phyloP scores from a whole-genome alignment of 352 stramenopile genomes.

The Pythium rhizo-oryzae region DNA sequence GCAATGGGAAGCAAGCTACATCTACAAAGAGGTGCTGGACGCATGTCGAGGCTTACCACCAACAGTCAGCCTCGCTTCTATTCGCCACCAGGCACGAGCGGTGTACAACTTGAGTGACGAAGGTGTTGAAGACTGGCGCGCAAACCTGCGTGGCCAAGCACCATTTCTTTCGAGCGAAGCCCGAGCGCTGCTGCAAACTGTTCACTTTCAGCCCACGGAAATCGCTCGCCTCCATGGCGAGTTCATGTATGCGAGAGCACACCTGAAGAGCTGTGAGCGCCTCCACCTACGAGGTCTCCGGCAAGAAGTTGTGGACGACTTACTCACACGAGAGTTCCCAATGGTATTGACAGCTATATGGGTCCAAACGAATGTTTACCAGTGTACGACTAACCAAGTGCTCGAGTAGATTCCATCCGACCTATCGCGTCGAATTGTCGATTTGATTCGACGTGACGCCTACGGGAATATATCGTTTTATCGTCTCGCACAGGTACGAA shows the following conservation, averaged over 20 bases:
- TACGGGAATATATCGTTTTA: slow-evolving; percentile 70
- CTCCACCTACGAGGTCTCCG: slow-evolving; percentile 53
- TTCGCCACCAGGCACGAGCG: slow-evolving; percentile 43
- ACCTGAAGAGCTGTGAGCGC: slow-evolving; percentile 44
- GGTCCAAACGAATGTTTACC: too few relatives aligned
- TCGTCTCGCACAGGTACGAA: slow-evolving; percentile 55
- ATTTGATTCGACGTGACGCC: slow-evolving; percentile 51
- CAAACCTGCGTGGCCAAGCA: slow-evolving; percentile 44
- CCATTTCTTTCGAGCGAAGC: slow-evolving; percentile 57
- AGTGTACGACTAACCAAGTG: too few relatives aligned
- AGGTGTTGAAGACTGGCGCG: slow-evolving; percentile 61
- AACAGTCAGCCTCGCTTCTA: slow-evolving; percentile 32
- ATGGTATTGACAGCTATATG: too few relatives aligned
- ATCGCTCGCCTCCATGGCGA: slow-evolving; percentile 62
- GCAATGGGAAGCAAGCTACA: slow-evolving; percentile 67
- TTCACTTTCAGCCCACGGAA: slow-evolving; percentile 57
- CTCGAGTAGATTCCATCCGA: slow-evolving; percentile 44
- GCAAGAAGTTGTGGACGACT: slow-evolving; percentile 53
- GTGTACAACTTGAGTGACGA: slow-evolving; percentile 63
- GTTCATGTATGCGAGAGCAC: slow-evolving; percentile 64
- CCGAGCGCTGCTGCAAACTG: slow-evolving; percentile 46
- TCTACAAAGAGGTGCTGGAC: slow-evolving; percentile 67
- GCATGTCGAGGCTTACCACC: slow-evolving; percentile 38
- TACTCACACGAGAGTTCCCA: slow-evolving; percentile 51
- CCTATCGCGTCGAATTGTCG: slow-evolving; percentile 43